Evolutionary conservation across 148 eudicot species (phyloP).

Genomic region (Limonium bicolor): DNA sequence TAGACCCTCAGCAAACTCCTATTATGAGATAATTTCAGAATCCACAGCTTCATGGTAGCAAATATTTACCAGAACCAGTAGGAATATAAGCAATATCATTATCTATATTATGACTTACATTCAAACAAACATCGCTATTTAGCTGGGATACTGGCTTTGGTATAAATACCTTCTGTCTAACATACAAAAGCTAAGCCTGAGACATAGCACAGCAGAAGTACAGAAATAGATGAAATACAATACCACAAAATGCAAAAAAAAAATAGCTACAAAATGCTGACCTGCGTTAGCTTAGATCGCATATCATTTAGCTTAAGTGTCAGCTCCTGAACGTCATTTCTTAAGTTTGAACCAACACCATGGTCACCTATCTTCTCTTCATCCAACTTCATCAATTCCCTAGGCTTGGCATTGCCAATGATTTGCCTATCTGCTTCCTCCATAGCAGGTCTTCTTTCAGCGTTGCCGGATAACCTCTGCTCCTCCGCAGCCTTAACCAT

Average conservation of each 20-base stretch:
- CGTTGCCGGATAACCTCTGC: conserved; percentile 6
- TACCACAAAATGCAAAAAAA: too few species aligned
- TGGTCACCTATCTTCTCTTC: conserved; percentile 4
- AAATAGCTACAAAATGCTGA: conserved; percentile 15
- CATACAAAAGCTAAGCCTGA: background rate
- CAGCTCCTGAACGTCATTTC: conserved; percentile 25
- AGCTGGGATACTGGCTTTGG: too few species aligned
- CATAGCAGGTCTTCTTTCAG: conserved; percentile 8
- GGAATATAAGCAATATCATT: too few species aligned
- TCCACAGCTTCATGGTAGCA: too few species aligned
- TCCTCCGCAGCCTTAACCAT: conserved; percentile 11
- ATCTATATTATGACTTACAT: too few species aligned
- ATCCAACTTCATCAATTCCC: conserved; percentile 10
- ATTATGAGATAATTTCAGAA: too few species aligned
- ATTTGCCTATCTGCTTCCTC: background rate
- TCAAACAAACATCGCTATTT: too few species aligned
- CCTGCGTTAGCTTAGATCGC: conserved; percentile 39
- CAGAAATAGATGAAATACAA: background rate
- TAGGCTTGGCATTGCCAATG: conserved; percentile 9
- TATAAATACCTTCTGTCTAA: too few species aligned
- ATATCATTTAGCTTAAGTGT: conserved; percentile 25
- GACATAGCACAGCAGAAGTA: too few species aligned
- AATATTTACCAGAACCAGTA: too few species aligned
- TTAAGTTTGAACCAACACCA: conserved; percentile 7
- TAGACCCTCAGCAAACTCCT: too few species aligned